Evolutionary conservation across 2,329 filamentous ascomycete species (phyloP).

Genomic region (Penicillium aurantiogriseum): DNA sequence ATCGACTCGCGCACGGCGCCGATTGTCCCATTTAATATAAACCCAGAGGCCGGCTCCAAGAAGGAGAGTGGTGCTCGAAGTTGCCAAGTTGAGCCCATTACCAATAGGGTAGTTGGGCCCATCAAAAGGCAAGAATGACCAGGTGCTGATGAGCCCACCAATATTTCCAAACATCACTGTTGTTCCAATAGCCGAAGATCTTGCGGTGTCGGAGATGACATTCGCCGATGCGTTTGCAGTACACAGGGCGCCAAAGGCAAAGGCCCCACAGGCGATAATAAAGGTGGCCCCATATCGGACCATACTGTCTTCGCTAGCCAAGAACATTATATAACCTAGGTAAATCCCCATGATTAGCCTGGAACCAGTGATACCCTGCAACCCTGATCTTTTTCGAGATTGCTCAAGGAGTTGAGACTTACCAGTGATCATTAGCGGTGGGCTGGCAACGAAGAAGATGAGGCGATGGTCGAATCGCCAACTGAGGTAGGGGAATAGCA

Average conservation of each 20-base stretch:
- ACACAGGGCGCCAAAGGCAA: slow-evolving; percentile 62
- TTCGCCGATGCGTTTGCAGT: slow-evolving; percentile 69
- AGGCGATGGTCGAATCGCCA: slow-evolving; percentile 61
- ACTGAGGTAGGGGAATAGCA: slow-evolving; percentile 61
- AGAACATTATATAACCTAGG: slow-evolving; percentile 64
- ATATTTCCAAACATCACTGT: slow-evolving; percentile 72
- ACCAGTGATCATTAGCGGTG: slow-evolving; percentile 63
- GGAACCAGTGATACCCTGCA: not conserved
- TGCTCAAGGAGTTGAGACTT: not conserved
- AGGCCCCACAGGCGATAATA: slow-evolving; percentile 64
- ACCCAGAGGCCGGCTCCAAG: slow-evolving; percentile 49
- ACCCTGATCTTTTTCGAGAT: too few relatives aligned
- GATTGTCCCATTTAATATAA: slow-evolving; percentile 66
- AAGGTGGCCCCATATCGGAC: slow-evolving; percentile 70
- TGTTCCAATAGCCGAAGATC: slow-evolving; percentile 64
- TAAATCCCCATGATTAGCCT: not conserved
- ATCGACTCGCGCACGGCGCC: slow-evolving; percentile 54
- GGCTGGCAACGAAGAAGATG: slow-evolving; percentile 59
- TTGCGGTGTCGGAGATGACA: slow-evolving; percentile 68
- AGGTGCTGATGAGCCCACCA: slow-evolving; percentile 66
- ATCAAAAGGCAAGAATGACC: slow-evolving; percentile 64
- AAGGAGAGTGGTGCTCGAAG: slow-evolving; percentile 57
- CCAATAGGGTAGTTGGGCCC: slow-evolving; percentile 67
- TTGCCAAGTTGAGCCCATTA: slow-evolving; percentile 68
- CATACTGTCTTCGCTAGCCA: slow-evolving; percentile 52